phyloP scores from a whole-genome alignment of 345 rosid genomes.

The Hibiscus trionum region DNA sequence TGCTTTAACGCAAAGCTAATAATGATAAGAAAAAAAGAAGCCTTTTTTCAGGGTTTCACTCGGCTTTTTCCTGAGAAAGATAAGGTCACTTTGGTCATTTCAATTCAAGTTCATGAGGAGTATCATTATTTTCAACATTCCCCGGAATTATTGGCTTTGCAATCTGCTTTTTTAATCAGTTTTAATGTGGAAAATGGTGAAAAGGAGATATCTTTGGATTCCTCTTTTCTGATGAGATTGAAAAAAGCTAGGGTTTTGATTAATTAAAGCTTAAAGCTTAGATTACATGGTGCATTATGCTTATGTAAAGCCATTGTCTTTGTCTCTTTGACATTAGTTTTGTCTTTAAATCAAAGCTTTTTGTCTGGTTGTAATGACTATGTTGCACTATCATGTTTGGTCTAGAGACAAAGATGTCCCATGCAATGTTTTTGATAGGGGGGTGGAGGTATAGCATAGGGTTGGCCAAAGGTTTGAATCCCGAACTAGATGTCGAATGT shows the following conservation, averaged over 20 bases:
- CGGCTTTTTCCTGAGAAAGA: neutral
- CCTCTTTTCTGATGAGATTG: constrained; percentile 3
- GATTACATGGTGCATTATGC: constrained; percentile 11
- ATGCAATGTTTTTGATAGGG: neutral
- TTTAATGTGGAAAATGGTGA: constrained; percentile 1
- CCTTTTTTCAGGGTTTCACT: neutral
- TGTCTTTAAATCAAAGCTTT: constrained; percentile 4
- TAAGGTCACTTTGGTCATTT: constrained; percentile 17
- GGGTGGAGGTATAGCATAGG: too few species aligned
- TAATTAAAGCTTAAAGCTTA: constrained; percentile 11
- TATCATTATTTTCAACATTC: neutral
- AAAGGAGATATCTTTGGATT: constrained; percentile 18
- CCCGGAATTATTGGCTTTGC: constrained; percentile 15
- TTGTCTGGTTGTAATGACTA: constrained; percentile 16
- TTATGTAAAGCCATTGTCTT: neutral
- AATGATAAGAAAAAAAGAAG: neutral
- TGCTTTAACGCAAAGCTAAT: constrained; percentile 13
- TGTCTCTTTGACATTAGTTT: constrained; percentile 3
- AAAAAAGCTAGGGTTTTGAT: neutral
- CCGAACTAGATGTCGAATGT: too few species aligned
- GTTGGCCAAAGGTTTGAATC: too few species aligned
- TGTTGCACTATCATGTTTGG: neutral
- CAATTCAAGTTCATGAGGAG: neutral
- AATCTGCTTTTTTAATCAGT: neutral
- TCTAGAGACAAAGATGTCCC: constrained; percentile 1